Evolutionary conservation across 139 green algal species (phyloP).

Genomic region (Coccomyxa sp.): DNA sequence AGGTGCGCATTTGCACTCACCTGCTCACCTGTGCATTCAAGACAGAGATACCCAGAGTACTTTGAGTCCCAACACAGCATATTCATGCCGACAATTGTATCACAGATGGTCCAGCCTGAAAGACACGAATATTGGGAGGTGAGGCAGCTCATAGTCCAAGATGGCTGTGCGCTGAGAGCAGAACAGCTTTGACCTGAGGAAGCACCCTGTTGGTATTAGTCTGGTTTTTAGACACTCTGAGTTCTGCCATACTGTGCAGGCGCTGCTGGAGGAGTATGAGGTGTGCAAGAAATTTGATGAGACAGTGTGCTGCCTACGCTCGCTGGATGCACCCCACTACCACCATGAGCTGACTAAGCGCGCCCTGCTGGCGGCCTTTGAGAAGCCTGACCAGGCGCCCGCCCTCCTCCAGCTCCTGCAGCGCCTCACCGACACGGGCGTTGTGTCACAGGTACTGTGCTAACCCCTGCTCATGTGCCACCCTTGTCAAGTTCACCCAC

Average conservation of each 20-base stretch:
- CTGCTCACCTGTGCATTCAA: too few species aligned
- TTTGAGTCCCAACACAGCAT: too few species aligned
- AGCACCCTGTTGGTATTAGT: too few species aligned
- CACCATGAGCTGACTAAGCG: constrained; percentile 77
- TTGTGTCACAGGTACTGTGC: constrained; percentile 26
- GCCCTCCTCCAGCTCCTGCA: constrained; percentile 9
- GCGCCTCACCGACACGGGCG: constrained; percentile 18
- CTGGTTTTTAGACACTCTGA: too few species aligned
- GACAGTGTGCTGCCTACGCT: constrained; percentile 41
- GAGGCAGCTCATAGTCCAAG: too few species aligned
- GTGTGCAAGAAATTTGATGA: constrained; percentile 28
- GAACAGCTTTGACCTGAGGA: too few species aligned
- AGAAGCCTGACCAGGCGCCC: neutral
- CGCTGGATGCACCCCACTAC: constrained; percentile 69
- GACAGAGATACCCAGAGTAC: too few species aligned
- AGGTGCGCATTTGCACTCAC: neutral
- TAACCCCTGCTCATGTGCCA: constrained; percentile 1
- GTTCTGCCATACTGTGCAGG: constrained; percentile 1
- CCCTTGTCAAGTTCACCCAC: constrained; percentile 3
- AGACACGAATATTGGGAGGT: too few species aligned
- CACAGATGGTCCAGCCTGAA: too few species aligned
- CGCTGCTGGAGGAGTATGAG: constrained; percentile 52
- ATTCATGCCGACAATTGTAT: too few species aligned
- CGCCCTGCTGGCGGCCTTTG: constrained; percentile 14
- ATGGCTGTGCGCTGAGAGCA: too few species aligned